Percentiles rank a stretch among this genome's conserved stretches.
phyloP scores from a whole-genome alignment of 805 yeast genomes.

The Yamadazyma ubonensis region DNA sequence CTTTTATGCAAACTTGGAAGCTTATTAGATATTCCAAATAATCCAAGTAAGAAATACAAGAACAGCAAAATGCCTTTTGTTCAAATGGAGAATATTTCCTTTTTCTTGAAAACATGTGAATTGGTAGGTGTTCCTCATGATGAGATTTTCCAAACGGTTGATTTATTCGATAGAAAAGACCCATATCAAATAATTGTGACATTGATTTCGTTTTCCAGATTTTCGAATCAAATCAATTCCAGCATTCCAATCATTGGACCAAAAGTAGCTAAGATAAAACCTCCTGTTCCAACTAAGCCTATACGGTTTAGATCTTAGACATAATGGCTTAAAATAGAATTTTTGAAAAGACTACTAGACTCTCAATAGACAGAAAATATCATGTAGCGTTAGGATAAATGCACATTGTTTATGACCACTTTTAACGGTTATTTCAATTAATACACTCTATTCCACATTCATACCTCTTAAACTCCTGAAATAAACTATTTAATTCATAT shows the following conservation, averaged over 20 bases:
- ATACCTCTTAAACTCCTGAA: too few relatives aligned
- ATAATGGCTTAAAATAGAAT: neutral
- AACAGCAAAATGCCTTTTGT: conserved; percentile 68
- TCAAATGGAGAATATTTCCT: conserved; percentile 82
- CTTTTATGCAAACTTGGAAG: conserved; percentile 36
- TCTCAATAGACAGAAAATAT: too few relatives aligned
- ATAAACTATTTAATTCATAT: too few relatives aligned
- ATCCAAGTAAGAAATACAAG: conserved; percentile 49
- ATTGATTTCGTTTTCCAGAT: conserved; percentile 68
- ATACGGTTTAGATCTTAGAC: conserved; percentile 21
- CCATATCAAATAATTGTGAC: conserved; percentile 78
- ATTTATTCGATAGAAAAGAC: conserved; percentile 69
- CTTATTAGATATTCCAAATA: conserved; percentile 22
- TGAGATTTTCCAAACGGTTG: conserved; percentile 77
- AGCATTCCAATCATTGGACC: conserved; percentile 37
- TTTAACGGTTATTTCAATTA: too few relatives aligned
- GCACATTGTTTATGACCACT: too few relatives aligned
- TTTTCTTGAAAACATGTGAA: conserved; percentile 63
- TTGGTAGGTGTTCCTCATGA: conserved; percentile 72
- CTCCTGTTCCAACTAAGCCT: conserved; percentile 60
- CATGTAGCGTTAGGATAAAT: too few relatives aligned
- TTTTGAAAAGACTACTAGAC: neutral
- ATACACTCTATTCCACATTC: too few relatives aligned
- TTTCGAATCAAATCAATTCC: conserved; percentile 48
- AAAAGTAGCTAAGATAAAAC: conserved; percentile 43